Base-by-base conservation (phyloP, 495 filamentous ascomycete species). In the Xylaria sp. region DNA sequence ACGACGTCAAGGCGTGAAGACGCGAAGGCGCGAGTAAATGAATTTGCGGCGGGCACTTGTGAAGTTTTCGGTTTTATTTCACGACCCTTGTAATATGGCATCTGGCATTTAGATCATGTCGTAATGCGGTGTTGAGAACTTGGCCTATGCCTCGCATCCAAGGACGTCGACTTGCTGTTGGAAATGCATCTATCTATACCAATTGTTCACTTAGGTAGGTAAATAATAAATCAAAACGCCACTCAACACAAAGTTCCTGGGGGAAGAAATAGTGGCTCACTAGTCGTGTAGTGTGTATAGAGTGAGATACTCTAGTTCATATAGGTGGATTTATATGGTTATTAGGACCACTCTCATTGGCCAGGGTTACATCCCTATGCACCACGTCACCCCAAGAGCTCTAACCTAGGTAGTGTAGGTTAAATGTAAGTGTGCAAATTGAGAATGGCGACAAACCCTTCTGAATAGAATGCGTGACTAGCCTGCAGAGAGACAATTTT, bases 1-100 rank as follows among this genome's bases (percentile, higher is more conserved):
- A n/a, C 19, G 44, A 12, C 24, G 59, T 44, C n/a, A n/a, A 21
- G 15, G 43, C 24, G 33, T 31, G 26, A 53, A 53, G 12, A 19
- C 59, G 59, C 59, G 44, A 66, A 24, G 15, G 17, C 46, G 62
- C 62, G 46, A 50, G 15, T 17, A 37, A 2, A 46, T 44, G 59
- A 62, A 26, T 29, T 6, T 12, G 19, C 5, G 21, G 19, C 24
- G 35, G 14, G 21, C 37, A 26, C 5, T n/a, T 5, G 21, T 14
- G 1, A 8, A 15, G 6, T 35, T 8, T 61, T 61, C n/a, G 26
- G 58, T n/a, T 37, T 24, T 29, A 37, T 40, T 21, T 21, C 7
- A 15, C 17, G 7, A 62, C 37, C 35, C 37, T 43, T 62, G 57
- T 59, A 33, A 33, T n/a, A 59, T 59, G 33, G 24, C 24, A 26